phyloP scores from a whole-genome alignment of 2,329 filamentous ascomycete species.

The Sodiomyces alkalinus region DNA sequence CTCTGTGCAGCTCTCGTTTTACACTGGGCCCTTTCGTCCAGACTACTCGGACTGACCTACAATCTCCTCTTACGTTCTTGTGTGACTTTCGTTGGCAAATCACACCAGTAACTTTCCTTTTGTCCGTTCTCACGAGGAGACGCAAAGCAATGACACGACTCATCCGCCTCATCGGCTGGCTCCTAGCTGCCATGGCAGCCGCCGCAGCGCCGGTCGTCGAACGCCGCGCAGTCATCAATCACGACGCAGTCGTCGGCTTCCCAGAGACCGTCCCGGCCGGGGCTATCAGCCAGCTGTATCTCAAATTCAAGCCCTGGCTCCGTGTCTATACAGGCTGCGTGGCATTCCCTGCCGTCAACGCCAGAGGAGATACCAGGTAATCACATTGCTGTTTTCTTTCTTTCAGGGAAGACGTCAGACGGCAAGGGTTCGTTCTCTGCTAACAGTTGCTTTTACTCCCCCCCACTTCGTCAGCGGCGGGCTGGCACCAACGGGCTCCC shows the following conservation, averaged over 20 bases:
- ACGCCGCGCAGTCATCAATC: slow-evolving; percentile 14
- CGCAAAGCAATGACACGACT: too few relatives aligned
- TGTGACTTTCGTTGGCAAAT: too few relatives aligned
- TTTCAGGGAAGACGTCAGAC: too few relatives aligned
- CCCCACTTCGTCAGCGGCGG: slow-evolving; percentile 12
- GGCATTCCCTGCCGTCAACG: slow-evolving; percentile 46
- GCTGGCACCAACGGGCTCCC: slow-evolving; percentile 12
- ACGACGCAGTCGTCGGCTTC: slow-evolving; percentile 18
- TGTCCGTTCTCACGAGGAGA: too few relatives aligned
- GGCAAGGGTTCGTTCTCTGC: too few relatives aligned
- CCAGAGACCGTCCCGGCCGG: slow-evolving; percentile 15
- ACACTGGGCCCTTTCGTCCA: too few relatives aligned
- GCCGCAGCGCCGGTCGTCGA: slow-evolving; percentile 11
- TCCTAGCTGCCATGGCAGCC: slow-evolving; percentile 5
- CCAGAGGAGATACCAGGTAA: slow-evolving; percentile 39
- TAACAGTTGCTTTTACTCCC: too few relatives aligned
- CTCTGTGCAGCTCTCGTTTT: too few relatives aligned
- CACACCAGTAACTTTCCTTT: too few relatives aligned
- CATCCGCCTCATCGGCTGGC: slow-evolving; percentile 6
- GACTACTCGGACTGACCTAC: too few relatives aligned
- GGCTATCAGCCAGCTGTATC: slow-evolving; percentile 13
- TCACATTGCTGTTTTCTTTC: too few relatives aligned
- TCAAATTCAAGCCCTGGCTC: slow-evolving; percentile 20
- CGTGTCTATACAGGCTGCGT: slow-evolving; percentile 42
- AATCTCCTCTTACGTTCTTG: too few relatives aligned